Base-by-base conservation (phyloP, 1,284 basidiomycete genomes). In the Sphaerobolus stellatus region DNA sequence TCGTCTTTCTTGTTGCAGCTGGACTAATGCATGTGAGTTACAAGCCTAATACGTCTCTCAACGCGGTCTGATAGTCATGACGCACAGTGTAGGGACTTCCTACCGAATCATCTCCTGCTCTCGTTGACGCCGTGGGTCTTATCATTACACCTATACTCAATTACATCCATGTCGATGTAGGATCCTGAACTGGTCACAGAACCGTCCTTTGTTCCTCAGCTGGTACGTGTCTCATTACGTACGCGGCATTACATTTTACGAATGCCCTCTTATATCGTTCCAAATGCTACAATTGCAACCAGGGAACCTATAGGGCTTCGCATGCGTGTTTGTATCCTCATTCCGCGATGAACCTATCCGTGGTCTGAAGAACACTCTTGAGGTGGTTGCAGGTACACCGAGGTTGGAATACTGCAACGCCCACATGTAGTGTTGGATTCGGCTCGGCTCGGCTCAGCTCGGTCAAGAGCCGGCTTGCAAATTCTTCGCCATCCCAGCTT, bases 291-390 rank as follows among this genome's bases (percentile, higher is more conserved):
- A 84, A 25, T 70, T 88, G 11, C 88, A 91, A 70, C 84, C 83
- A 0, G 86, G 86, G 2, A 81, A 86, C 64, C 75, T 91, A 11
- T 79, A 83, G 5, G 82, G 88, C 6, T 90, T 82, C 67, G 85
- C 88, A 56, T 74, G 79, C 18, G 88, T 88, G 0, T 68, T 91
- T 13, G 86, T 86, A 0, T 88, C 86, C 7, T 88, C 84, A 2
- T 71, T 91, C 11, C 78, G 86, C n/a, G 78, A 86, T 43, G 87
- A 87, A 2, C 88, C 87, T 9, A 70, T 89, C 25, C 78, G 83
- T 33, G 85, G 84, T 4, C 76, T 81, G 56, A 70, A 64, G 24
- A 63, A 75, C 2, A 73, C 82, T 5, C 87, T 85, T 62, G 65
- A 73, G 20, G 72, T 75, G 1, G 69, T 79, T 5, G 79, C 76